These are phyloP conservation scores for Carex kokanica DNA, from an alignment of 176 grass and related monocot species.

Conservation along the genomic window DNA sequence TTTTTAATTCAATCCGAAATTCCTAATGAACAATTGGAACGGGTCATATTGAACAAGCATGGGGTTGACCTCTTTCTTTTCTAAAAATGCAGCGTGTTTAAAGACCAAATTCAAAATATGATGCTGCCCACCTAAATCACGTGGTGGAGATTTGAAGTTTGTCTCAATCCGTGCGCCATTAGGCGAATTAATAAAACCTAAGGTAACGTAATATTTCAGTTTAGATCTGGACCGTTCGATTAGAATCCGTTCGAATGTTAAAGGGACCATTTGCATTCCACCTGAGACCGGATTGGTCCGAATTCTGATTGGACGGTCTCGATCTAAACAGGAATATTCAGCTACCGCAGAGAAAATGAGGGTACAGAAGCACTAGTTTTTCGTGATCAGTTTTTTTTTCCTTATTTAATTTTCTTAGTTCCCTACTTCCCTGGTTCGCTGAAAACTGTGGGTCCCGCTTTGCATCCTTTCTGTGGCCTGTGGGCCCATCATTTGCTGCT, in stretches of 20 bases:
- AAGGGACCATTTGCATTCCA: too few relatives aligned
- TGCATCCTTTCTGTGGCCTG: neutral
- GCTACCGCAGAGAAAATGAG: too few relatives aligned
- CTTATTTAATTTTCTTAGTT: neutral
- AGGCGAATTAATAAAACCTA: too few relatives aligned
- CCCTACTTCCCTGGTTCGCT: neutral
- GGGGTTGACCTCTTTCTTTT: constrained; percentile 5
- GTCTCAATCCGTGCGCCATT: neutral
- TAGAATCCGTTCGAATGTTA: too few relatives aligned
- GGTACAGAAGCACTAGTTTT: neutral
- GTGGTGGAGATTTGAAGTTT: neutral
- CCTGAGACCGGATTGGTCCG: too few relatives aligned
- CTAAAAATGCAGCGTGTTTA: too few relatives aligned
- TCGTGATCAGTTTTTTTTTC: neutral
- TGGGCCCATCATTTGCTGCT: neutral
- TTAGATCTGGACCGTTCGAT: too few relatives aligned
- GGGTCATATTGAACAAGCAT: neutral
- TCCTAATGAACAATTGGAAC: neutral
- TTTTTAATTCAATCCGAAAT: neutral
- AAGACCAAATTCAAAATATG: too few relatives aligned
- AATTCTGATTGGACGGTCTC: too few relatives aligned
- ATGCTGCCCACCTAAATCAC: neutral
- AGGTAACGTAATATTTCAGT: too few relatives aligned
- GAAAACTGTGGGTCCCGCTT: neutral
- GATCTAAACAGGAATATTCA: too few relatives aligned